Evolutionary conservation across 2,329 filamentous ascomycete genomes (phyloP).

Genomic region (Phaeophleospora eucalypticola): DNA sequence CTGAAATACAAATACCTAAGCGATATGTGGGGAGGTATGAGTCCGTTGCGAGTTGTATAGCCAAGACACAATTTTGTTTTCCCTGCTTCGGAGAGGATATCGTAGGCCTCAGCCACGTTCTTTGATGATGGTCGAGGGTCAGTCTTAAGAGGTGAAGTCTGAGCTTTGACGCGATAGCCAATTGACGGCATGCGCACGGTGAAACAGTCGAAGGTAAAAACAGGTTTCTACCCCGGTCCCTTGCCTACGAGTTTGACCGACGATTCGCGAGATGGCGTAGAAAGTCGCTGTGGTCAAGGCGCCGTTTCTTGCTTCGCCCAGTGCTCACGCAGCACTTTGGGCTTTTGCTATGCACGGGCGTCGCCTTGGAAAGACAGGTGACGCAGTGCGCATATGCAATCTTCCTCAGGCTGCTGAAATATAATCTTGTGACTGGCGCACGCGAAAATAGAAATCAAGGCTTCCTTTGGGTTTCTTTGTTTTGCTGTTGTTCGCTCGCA

Average conservation of each 20-base stretch:
- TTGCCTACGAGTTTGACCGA: background rate
- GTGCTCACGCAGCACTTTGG: background rate
- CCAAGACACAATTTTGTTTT: background rate
- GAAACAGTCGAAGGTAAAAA: background rate
- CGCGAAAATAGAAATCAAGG: no score
- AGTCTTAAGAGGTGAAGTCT: background rate
- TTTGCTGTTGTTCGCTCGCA: background rate
- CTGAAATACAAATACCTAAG: background rate
- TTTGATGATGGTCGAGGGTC: background rate
- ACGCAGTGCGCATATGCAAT: background rate
- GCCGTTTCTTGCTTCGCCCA: background rate
- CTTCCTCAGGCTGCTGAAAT: background rate
- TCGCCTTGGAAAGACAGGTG: background rate
- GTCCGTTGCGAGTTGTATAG: background rate
- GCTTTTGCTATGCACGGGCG: background rate
- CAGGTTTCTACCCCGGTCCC: background rate
- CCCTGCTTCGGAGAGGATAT: background rate
- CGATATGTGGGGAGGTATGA: no score
- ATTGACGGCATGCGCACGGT: background rate
- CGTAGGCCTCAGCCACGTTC: background rate
- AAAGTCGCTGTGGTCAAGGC: no score
- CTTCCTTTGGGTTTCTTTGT: no score
- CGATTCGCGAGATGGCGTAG: no score
- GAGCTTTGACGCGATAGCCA: background rate
- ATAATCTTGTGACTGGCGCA: no score